Base-by-base conservation (phyloP, 2,329 filamentous ascomycete species). In the Curvularia eragrostidis region DNA sequence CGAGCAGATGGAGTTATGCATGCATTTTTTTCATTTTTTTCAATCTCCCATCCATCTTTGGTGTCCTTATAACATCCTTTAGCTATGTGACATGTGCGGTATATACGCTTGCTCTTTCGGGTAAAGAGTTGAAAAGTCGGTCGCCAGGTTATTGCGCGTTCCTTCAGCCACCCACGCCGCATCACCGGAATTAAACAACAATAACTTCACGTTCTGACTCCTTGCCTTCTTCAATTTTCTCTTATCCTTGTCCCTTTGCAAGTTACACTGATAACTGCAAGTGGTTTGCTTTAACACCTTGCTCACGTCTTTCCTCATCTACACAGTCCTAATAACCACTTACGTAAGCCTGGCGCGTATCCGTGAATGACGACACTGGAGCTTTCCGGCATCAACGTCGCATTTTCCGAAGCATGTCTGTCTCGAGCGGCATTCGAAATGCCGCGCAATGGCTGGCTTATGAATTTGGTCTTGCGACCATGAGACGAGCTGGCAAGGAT, bases 391-490 rank as follows among this genome's bases (percentile, higher is more conserved):
- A 46, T 38, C 47, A 32, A 34, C 34, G 7, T 5, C 34, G 4
- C 34, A 23, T 1, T 21, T 26, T 38, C 23, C 49, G 23, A 38
- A 58, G 21, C 34, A 72, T 71, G 70, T 47, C 62, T 15, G 6
- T 62, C 36, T 23, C 15, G 5, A 39, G 56, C 49, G 43, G 32
- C n/a, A 30, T 59, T 44, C 9, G 38, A 12, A 62, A 51, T 26
- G 65, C 54, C 21, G 39, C 38, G 21, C 54, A 42, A 58, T 73
- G 70, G 71, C 61, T 72, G 8, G 62, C 63, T 10, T 44, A 59
- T n/a, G 73, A 75, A 52, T 61, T 74, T 5, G 73, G 73, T 2
- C 61, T 75, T 9, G 51, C 60, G 18, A 72, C 73, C 1, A 70
- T 75, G 65, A 59, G 32, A 30, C 51, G 59, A 15, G 70, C 66